Evolutionary conservation across 768 basidiomycete genomes (phyloP).

Genomic region (Candolleomyces efflorescens): DNA sequence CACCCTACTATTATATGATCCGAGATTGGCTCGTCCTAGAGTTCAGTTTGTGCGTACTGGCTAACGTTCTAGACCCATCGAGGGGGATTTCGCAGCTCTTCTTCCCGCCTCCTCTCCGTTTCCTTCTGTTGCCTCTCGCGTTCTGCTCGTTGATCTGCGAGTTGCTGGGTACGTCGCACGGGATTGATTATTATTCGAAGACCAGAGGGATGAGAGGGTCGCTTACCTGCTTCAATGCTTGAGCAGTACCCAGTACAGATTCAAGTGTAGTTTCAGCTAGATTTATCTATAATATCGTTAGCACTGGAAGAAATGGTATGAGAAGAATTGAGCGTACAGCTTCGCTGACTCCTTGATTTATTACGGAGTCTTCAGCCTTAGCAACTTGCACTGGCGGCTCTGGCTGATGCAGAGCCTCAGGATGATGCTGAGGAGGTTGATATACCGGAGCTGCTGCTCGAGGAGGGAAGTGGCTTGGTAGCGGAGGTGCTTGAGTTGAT

Average conservation of each 20-base stretch:
- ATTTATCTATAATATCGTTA: slow-evolving; percentile 25
- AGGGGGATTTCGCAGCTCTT: slow-evolving; percentile 25
- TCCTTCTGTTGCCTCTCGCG: slow-evolving; percentile 39
- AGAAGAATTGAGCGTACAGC: background rate
- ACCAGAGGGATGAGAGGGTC: slow-evolving; percentile 8
- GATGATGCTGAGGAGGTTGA: too few relatives aligned
- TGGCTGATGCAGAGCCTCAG: too few relatives aligned
- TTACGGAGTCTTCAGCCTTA: too few relatives aligned
- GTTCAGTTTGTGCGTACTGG: background rate
- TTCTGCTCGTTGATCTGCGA: slow-evolving; percentile 46
- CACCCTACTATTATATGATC: too few relatives aligned
- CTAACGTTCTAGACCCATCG: slow-evolving; percentile 20
- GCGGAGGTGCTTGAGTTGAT: background rate
- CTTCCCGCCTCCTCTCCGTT: slow-evolving; percentile 25
- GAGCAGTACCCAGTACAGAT: slow-evolving; percentile 49
- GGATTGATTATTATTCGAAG: slow-evolving; percentile 17
- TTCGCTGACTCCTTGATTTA: background rate
- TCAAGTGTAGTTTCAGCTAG: slow-evolving; percentile 68
- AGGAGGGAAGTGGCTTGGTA: too few relatives aligned
- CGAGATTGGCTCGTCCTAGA: background rate
- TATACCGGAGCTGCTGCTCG: too few relatives aligned
- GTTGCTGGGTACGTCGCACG: slow-evolving; percentile 32
- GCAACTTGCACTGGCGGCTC: too few relatives aligned
- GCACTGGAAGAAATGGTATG: background rate
- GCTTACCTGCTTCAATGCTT: slow-evolving; percentile 58